Conservation (phyloP, 331 rosid genomes). For the Rosa hybrid region DNA sequence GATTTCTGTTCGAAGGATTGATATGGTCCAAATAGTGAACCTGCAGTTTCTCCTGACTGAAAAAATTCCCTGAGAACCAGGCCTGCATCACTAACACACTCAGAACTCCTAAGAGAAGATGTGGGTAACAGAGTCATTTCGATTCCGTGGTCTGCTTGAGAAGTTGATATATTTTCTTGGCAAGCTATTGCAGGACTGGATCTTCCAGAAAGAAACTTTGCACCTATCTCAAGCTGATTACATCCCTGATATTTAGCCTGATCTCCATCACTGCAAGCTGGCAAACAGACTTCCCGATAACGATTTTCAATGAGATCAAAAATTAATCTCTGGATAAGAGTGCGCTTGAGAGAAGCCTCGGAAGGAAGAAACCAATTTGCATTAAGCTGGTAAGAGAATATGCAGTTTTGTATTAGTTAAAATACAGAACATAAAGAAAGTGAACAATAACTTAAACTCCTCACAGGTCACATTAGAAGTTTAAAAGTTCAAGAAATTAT, state of each 20-base stretch:
- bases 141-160: slow-evolving; percentile 57
- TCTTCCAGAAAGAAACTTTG: slow-evolving; percentile 44
- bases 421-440: slow-evolving; percentile 16
- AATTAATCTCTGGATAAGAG: slow-evolving; percentile 79
- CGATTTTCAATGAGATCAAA: slow-evolving; percentile 62
- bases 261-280: slow-evolving; percentile 51
- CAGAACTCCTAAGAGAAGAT: slow-evolving; percentile 54
- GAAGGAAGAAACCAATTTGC: slow-evolving; percentile 85
- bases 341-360: slow-evolving; percentile 90
- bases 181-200: slow-evolving; percentile 35
- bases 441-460: slow-evolving; percentile 4
- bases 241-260: slow-evolving; percentile 35
- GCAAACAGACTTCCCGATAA: slow-evolving; percentile 44
- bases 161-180: slow-evolving; percentile 46
- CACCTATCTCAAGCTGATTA: slow-evolving; percentile 38
- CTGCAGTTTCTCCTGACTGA: slow-evolving; percentile 61
- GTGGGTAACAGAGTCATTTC: slow-evolving; percentile 79
- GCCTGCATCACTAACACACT: slow-evolving; percentile 55
- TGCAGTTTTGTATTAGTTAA: slow-evolving; percentile 9
- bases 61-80: slow-evolving; percentile 82
- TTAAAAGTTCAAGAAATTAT: background rate
- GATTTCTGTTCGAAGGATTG: slow-evolving; percentile 64
- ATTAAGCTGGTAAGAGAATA: slow-evolving; percentile 63
- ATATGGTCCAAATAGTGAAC: slow-evolving; percentile 50
- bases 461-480: slow-evolving; percentile 10